Conservation (phyloP, 257 asterid species). For the Plantago major region DNA sequence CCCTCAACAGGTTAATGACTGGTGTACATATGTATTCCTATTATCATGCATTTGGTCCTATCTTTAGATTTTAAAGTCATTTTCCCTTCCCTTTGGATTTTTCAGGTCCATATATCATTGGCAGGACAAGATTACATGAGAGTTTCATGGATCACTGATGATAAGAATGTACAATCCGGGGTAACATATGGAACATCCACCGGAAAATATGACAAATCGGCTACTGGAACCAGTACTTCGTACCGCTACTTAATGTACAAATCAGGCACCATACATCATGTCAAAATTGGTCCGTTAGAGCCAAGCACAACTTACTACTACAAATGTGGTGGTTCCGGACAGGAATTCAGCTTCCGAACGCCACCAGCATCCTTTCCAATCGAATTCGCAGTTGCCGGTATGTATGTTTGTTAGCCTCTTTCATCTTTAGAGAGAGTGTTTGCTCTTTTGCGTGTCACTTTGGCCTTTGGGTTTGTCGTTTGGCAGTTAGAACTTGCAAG, state of each 20-base stretch:
- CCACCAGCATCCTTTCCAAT: slow-evolving; percentile 71
- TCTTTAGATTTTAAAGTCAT: not conserved
- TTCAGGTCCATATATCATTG: slow-evolving; percentile 75
- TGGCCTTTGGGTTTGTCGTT: not conserved
- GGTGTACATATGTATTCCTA: no score
- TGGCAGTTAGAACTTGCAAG: slow-evolving; percentile 25
- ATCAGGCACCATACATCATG: slow-evolving; percentile 74
- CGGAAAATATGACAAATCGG: slow-evolving; percentile 37
- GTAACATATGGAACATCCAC: slow-evolving; percentile 60
- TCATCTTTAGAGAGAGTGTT: slow-evolving; percentile 31
- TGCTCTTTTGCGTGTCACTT: slow-evolving; percentile 17
- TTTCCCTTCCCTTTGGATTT: not conserved
- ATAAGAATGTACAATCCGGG: slow-evolving; percentile 33
- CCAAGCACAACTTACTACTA: slow-evolving; percentile 61
- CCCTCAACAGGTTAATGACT: slow-evolving; percentile 59
- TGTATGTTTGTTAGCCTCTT: slow-evolving; percentile 20
- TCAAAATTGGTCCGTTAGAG: slow-evolving; percentile 68
- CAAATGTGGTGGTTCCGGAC: slow-evolving; percentile 59
- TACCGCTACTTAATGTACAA: slow-evolving; percentile 56
- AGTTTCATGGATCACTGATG: slow-evolving; percentile 64
- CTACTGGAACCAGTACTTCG: slow-evolving; percentile 44
- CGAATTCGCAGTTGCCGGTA: slow-evolving; percentile 70
- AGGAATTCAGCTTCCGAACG: slow-evolving; percentile 63
- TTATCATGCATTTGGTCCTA: not conserved
- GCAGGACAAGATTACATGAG: slow-evolving; percentile 65